Evolutionary conservation across 164 flowering plant genomes (phyloP), one percentile per base, ranked within the genome.

Genomic region (Euptelea pleiosperma): DNA sequence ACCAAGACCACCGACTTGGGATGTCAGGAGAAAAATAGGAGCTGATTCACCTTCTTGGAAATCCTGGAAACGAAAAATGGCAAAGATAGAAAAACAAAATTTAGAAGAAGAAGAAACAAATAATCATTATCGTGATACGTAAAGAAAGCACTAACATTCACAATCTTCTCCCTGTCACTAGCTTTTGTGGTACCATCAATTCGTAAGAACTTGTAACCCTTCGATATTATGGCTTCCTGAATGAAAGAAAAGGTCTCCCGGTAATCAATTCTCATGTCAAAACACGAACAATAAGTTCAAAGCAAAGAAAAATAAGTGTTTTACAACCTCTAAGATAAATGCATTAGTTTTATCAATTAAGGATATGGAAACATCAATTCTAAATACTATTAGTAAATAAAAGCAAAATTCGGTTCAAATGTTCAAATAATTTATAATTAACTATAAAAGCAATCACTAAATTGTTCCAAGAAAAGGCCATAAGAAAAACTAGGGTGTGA

Each of bases 1-100:
- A 61, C 97, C 99, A 22, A 94, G 79, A 39, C 99, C 99, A 50
- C 99, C 99, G 67, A 94, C 99, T 85, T 89, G 96, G 60, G 99
- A 85, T 52, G 99, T 94, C 73, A 94, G 67, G 15, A 94, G 84
- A 76, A 94, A 94, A 59, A 94, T 89, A 29, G 96, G 82, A 63
- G 96, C 91, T 47, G 79, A 88, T 40, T 26, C 57, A 54, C 96
- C 97, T 51, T 80, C 95, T 84, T 94, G 97, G 53, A 88, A 94
- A 58, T 94, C 97, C 99, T 94, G 70, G 55, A 48, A 53, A 41
- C 8, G 31, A 56, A 47, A 60, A 50, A 63, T 21, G 10, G 21
- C 35, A 57, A 19, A 16, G 18, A 51, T 4, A 30, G 39, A 5
- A n/a, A 6, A 22, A 49, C 7, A 51, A 21, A 31, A 29, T 25